Base-by-base conservation (phyloP, 1,284 basidiomycete species). In the Sanghuangporus sanghuang region DNA sequence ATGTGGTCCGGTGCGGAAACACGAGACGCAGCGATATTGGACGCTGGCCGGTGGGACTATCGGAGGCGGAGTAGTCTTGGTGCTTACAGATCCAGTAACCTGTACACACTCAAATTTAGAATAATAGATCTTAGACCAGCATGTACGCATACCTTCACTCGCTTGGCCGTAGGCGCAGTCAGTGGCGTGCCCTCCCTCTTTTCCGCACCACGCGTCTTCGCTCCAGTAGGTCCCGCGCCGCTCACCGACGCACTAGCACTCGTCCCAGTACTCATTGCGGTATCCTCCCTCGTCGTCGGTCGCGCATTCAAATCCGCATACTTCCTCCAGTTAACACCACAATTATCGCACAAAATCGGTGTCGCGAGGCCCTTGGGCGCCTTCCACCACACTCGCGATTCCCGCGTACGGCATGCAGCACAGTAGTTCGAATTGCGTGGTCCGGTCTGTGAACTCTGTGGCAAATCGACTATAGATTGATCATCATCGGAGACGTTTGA, bases 301-400 rank as follows among this genome's bases (percentile, higher is more conserved):
- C 89, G 79, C 18, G 90, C 86, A 69, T 88, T 90, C 49, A 92
- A 76, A 69, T 95, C 92, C 0, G 92, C 93, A 72, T 96, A 96
- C 74, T 95, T 95, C 67, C 93, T 79, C 87, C 93, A 96, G 68
- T 85, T 86, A 42, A 81, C 79, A 57, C 93, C 93, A 71, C 93
- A 96, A 38, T 74, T 81, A 57, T 94, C 90, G 74, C 93, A 94
- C 67, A 95, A 83, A 53, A 93, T 81, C 62, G 79, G 80, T 1
- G 83, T 86, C 21, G 79, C 79, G 60, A 95, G 81, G 48, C 87
- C 85, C 73, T 92, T 90, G 4, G 92, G 90, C 58, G 92, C 88
- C 74, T 90, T 88, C 92, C 92, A 94, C 95, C 93, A 96, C 3
- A 77, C 77, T 55, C 79, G 82, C 7, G 87, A 90, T 67, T 88